phyloP scores from a whole-genome alignment of 208 protist genomes.

The Leishmania tarentolae region DNA sequence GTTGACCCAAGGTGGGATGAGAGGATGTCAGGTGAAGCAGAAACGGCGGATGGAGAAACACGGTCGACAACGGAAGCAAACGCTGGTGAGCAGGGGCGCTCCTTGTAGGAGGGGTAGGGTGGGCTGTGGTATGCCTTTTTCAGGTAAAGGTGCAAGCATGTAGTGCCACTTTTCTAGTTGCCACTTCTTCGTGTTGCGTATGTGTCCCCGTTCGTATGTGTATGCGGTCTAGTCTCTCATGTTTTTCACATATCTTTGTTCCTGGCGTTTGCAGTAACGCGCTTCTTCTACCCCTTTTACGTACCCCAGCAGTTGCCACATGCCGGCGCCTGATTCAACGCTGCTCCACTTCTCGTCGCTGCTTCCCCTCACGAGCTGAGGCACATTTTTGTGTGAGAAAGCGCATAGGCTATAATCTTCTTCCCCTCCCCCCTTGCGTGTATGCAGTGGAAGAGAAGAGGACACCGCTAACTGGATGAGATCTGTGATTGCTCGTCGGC shows the following conservation, averaged over 20 bases:
- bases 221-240: not conserved
- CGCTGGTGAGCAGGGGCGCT: not conserved
- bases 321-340: not conserved
- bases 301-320: not conserved
- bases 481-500: not conserved
- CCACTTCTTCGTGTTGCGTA: too few relatives aligned
- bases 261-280: not conserved
- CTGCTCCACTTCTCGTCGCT: not conserved
- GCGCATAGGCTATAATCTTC: not conserved
- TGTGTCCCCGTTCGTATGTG: not conserved
- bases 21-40: conserved; percentile 2
- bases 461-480: not conserved
- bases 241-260: not conserved
- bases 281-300: not conserved
- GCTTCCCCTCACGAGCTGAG: not conserved
- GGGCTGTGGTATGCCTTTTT: not conserved
- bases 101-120: not conserved
- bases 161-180: not conserved
- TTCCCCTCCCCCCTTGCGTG: not conserved
- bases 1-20: conserved; percentile 73
- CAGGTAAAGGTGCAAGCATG: not conserved
- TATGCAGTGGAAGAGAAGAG: not conserved
- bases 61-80: not conserved
- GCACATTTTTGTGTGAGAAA: not conserved
- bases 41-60: not conserved